Base-by-base conservation (phyloP, 2,329 filamentous ascomycete genomes). In the Aureobasidium pullulans region DNA sequence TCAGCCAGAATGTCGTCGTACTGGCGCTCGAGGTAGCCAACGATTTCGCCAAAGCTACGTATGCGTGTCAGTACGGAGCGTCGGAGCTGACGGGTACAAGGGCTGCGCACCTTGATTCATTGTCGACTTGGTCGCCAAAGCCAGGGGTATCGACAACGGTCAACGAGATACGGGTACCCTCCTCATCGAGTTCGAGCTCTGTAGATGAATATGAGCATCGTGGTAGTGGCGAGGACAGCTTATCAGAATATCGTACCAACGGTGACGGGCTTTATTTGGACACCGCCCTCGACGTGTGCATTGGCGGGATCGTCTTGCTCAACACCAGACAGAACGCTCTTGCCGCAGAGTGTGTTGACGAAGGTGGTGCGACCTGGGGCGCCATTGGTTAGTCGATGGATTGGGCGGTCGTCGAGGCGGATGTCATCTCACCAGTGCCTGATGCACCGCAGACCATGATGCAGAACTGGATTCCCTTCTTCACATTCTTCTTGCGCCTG, bases 401-500 rank as follows among this genome's bases (percentile, higher is more conserved):
- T 23, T 7, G n/a, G 62, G 59, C 79, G 83, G 72, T 10, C 15
- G 11, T 3, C 3, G n/a, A 19, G 31, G 32, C 10, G 13, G 10
- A n/a, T 11, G 15, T 34, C 2, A 16, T 31, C 57, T 54, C 85
- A 96, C 91, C 94, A 78, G 94, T 97, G 77, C 94, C 94, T 69
- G 93, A 97, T 74, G 94, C 94, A 81, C 94, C 94, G 75, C 94
- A 97, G 72, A 99, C 94, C 94, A 99, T 99, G 84, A 99, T 79
- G 78, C 92, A 97, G 82, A 99, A 99, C 83, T 99, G 94, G 74
- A 99, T 97, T 74, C 94, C 94, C 85, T 96, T 96, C 89, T 96
- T 96, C 81, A 99, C 93, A 84, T 99, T 97, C 89, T 99, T 99
- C 93, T 99, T 99, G 79, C 90, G 88, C 80, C 94, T 94, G 78